Percentiles rank a stretch among this genome's conserved stretches.
phyloP scores from a whole-genome alignment of 352 stramenopile species.

The Pythium aristosporum region DNA sequence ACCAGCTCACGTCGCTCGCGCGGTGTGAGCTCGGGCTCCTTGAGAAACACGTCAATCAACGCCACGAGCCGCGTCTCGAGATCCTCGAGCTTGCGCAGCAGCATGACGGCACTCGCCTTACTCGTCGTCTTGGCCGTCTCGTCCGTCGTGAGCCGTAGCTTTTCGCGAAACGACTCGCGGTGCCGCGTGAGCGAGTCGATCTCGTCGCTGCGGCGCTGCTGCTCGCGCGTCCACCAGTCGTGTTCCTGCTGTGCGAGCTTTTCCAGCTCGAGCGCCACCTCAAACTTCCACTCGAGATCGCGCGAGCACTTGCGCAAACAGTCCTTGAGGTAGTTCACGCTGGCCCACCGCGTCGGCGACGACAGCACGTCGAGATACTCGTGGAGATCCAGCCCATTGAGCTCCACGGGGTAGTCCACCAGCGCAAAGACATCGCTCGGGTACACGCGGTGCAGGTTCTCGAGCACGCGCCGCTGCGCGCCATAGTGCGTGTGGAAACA shows the following conservation, averaged over 20 bases:
- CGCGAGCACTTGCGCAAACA: conserved; percentile 70
- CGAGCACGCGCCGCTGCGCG: conserved; percentile 25
- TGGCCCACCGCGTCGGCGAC: conserved; percentile 67
- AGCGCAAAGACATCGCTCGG: conserved; percentile 37
- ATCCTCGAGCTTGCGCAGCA: conserved; percentile 79
- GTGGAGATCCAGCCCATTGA: conserved; percentile 60
- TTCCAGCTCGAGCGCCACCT: conserved; percentile 69
- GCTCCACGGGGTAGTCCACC: conserved; percentile 71
- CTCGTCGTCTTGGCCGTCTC: conserved; percentile 11
- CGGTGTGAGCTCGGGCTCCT: conserved; percentile 46
- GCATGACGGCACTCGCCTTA: conserved; percentile 42
- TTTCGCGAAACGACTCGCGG: conserved; percentile 68
- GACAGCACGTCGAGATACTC: conserved; percentile 62
- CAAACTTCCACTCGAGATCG: conserved; percentile 79
- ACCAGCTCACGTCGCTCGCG: conserved; percentile 24
- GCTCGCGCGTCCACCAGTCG: conserved; percentile 37
- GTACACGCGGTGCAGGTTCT: conserved; percentile 27
- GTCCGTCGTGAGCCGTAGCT: conserved; percentile 32
- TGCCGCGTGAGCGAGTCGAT: conserved; percentile 76
- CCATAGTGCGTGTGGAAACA: conserved; percentile 39
- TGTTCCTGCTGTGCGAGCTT: conserved; percentile 68
- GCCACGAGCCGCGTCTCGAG: conserved; percentile 66
- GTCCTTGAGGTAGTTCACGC: conserved; percentile 81
- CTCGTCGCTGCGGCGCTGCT: conserved; percentile 60
- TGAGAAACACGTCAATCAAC: conserved; percentile 59